Percentiles rank a stretch among this genome's conserved stretches.
Conservation (phyloP, 2,329 filamentous ascomycete genomes). For the Talaromyces funiculosus region DNA sequence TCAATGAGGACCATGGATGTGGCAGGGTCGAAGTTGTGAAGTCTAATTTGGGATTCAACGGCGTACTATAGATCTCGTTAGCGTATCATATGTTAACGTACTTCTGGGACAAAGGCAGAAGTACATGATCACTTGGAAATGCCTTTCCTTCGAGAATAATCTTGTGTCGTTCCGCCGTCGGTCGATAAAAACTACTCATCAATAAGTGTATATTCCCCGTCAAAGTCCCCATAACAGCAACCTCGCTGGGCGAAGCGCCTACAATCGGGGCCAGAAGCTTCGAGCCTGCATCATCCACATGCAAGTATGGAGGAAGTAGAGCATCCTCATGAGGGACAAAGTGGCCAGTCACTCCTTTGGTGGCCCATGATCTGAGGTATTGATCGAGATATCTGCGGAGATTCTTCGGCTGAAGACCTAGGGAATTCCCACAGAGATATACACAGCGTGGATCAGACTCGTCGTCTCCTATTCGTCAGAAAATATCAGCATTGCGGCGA, state of each 20-base stretch:
- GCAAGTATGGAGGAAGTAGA: conserved; percentile 65
- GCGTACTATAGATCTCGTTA: conserved; percentile 57
- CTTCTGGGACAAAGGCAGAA: background rate
- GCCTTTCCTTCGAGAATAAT: conserved; percentile 86
- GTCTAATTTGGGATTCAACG: conserved; percentile 71
- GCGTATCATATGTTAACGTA: background rate
- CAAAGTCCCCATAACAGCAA: conserved; percentile 83
- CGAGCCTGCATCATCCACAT: conserved; percentile 71
- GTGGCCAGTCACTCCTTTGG: conserved; percentile 78
- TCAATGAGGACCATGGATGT: conserved; percentile 69
- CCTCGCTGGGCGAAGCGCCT: conserved; percentile 65
- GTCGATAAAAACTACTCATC: conserved; percentile 78
- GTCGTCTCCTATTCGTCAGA: background rate
- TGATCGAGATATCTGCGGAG: conserved; percentile 61
- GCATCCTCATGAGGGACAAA: conserved; percentile 65
- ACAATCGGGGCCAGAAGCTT: conserved; percentile 66
- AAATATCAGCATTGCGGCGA: background rate
- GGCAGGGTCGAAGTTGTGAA: conserved; percentile 61
- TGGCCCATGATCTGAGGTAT: conserved; percentile 78
- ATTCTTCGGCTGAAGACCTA: conserved; percentile 73
- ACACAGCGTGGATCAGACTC: conserved; percentile 49
- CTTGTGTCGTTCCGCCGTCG: conserved; percentile 62
- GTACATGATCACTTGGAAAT: conserved; percentile 77
- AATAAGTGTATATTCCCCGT: conserved; percentile 76
- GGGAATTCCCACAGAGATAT: conserved; percentile 86